Evolutionary conservation across 1,284 basidiomycete genomes (phyloP).

Genomic region (Cutaneotrichosporon dermatis): DNA sequence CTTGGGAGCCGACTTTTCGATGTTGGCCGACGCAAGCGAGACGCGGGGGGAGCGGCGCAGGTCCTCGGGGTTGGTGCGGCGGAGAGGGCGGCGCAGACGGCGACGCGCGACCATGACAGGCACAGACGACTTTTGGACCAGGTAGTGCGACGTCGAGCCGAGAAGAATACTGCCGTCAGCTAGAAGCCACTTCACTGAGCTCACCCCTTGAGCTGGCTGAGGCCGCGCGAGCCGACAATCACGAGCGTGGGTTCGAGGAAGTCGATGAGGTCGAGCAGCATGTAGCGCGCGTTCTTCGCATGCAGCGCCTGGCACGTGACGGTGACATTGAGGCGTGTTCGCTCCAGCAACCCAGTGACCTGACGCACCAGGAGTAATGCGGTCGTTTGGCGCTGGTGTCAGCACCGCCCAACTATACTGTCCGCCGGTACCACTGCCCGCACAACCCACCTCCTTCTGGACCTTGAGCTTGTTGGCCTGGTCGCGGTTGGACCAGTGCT

Average conservation of each 20-base stretch:
- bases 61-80: constrained; percentile 48
- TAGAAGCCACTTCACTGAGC: too few species aligned
- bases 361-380: constrained; percentile 83
- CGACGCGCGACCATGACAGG: constrained; percentile 89
- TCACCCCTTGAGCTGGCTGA: constrained; percentile 84
- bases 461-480: constrained; percentile 68
- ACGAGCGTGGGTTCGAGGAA: constrained; percentile 86
- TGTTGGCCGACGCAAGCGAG: constrained; percentile 74
- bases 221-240: constrained; percentile 88
- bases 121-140: constrained; percentile 86
- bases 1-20: constrained; percentile 57
- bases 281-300: constrained; percentile 87
- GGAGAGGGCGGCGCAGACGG: constrained; percentile 67
- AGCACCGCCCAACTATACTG: too few species aligned
- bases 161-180: constrained; percentile 67
- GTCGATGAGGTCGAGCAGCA: constrained; percentile 89
- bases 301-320: constrained; percentile 93
- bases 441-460: constrained; percentile 81
- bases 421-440: too few species aligned
- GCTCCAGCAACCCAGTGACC: constrained; percentile 80
- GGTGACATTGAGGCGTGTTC: constrained; percentile 78
- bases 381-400: constrained; percentile 70
- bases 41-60: constrained; percentile 58
- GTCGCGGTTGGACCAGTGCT: constrained; percentile 62
- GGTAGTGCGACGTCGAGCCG: constrained; percentile 95